These are phyloP conservation scores for Colletotrichum incanum DNA, from an alignment of 2,329 filamentous ascomycete species.

Conservation along the genomic window DNA sequence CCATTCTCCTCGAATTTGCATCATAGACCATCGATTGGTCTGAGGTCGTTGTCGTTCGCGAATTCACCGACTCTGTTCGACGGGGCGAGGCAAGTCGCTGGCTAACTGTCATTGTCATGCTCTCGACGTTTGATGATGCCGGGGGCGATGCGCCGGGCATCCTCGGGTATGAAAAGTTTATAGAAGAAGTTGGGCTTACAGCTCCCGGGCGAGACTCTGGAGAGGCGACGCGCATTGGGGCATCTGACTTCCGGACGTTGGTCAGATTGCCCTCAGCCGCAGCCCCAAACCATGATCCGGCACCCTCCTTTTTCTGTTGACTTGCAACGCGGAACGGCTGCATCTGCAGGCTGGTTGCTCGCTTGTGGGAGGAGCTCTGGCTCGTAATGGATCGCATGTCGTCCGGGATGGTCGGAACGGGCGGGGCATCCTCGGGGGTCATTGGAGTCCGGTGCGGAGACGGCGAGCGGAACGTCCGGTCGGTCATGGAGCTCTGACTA, in stretches of 20 bases:
- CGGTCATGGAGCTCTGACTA: constrained; percentile 88
- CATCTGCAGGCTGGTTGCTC: constrained; percentile 61
- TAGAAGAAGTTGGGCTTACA: constrained; percentile 64
- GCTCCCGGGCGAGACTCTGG: constrained; percentile 58
- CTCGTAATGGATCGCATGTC: constrained; percentile 52
- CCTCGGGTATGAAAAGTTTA: constrained; percentile 74
- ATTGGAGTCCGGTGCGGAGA: constrained; percentile 59
- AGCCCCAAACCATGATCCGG: constrained; percentile 66
- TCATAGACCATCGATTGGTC: constrained; percentile 72
- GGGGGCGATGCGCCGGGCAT: constrained; percentile 60
- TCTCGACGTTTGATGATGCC: constrained; percentile 48
- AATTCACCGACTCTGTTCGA: constrained; percentile 46
- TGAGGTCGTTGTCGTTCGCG: constrained; percentile 48
- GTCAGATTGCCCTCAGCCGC: constrained; percentile 60
- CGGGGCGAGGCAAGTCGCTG: constrained; percentile 47
- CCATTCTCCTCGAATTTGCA: constrained; percentile 76
- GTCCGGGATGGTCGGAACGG: constrained; percentile 81
- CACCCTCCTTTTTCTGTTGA: constrained; percentile 62
- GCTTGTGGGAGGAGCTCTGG: constrained; percentile 49
- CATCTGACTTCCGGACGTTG: constrained; percentile 63
- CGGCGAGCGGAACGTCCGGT: constrained; percentile 87
- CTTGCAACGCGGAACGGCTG: constrained; percentile 69
- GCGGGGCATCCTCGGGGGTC: constrained; percentile 71
- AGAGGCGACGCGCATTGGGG: constrained; percentile 55
- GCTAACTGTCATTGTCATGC: constrained; percentile 43